Percentiles rank a stretch among this genome's conserved stretches.
phyloP scores from a whole-genome alignment of 2,329 filamentous ascomycete species.

The Fusarium oligoseptatum region DNA sequence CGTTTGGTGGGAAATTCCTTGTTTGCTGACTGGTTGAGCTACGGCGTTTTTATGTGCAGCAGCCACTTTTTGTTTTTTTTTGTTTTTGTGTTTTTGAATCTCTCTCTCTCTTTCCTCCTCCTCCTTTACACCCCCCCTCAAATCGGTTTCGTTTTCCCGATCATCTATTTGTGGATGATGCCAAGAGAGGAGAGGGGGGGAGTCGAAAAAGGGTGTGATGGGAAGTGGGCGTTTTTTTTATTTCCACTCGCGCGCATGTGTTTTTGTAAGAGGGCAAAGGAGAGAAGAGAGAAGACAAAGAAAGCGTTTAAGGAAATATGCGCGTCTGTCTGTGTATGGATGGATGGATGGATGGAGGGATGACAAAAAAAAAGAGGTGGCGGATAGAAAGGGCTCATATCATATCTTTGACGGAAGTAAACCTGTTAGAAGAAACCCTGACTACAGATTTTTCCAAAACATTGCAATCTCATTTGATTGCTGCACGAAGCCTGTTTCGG shows the following conservation, averaged over 20 bases:
- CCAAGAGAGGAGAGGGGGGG: slow-evolving; percentile 27
- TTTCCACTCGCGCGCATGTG: slow-evolving; percentile 12
- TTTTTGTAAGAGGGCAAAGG: slow-evolving; percentile 8
- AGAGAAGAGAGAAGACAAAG: slow-evolving; percentile 35
- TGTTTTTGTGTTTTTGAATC: slow-evolving; percentile 11
- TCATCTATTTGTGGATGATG: slow-evolving; percentile 25
- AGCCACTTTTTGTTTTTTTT: slow-evolving; percentile 29
- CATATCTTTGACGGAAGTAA: slow-evolving; percentile 10
- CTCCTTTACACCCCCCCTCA: slow-evolving; percentile 5
- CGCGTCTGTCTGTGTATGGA: slow-evolving; percentile 1
- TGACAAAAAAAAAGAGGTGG: not conserved
- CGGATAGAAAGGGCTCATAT: slow-evolving; percentile 17
- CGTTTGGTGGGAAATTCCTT: slow-evolving; percentile 11
- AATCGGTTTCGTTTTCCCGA: slow-evolving; percentile 4
- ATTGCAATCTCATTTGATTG: slow-evolving; percentile 1
- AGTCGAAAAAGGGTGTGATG: slow-evolving; percentile 1
- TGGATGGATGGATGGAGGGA: not conserved
- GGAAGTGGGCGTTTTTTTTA: slow-evolving; percentile 22
- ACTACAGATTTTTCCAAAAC: slow-evolving; percentile 10
- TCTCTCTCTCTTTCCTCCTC: slow-evolving; percentile 13
- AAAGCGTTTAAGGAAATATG: not conserved
- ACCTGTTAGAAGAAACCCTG: slow-evolving; percentile 18
- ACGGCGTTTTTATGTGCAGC: slow-evolving; percentile 39
- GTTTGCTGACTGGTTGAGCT: slow-evolving; percentile 24
- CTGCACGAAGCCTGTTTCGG: slow-evolving; percentile 21